Base-by-base conservation (phyloP, 345 rosid genomes). In the Citrus glauca region DNA sequence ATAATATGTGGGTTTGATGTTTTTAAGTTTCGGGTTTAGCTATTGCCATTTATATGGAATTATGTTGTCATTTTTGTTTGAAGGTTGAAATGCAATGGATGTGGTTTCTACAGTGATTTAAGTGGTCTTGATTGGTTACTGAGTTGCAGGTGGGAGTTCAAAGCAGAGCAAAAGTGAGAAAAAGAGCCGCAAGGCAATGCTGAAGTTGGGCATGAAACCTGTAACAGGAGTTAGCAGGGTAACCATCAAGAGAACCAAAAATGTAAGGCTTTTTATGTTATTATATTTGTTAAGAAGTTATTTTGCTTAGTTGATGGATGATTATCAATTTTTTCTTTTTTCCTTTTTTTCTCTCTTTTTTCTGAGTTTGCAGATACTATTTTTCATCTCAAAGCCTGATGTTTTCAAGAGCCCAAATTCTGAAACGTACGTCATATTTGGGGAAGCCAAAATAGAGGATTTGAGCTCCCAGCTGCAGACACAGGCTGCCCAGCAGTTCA, bases 361-460 rank as follows among this genome's bases (percentile, higher is more conserved):
- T 16, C 30, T 40, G 16, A 13, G 55, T 68, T 69, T 69, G 72
- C 35, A 50, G 73, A 60, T 86, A 90, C 67, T 94, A 90, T 86
- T 92, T 94, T 84, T 91, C 92, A 70, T 70, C 80, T 91, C 98
- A 11, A 94, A 94, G 75, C 97, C 95, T 1, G 94, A 94, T 83
- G 95, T 92, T 40, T 94, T 94, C 85, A 94, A 94, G 84, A 91
- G 97, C 86, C 94, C 95, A 5, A 87, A 92, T 82, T 92, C 97
- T 1, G 97, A 94, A 82, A 92, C 97, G 22, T 94, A 94, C 73
- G 80, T 94, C 80, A 90, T 92, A 81, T 92, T 94, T 32, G 97
- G 94, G 20, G 98, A 94, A 89, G 98, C 97, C 50, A 94, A 92
- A 93, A 90, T 94, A 45, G 98, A 94, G 84, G 95, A 94, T 79